A percentile compares a stretch with the other conserved stretches of the same genome.
phyloP scores from a whole-genome alignment of 1,139 yeast species.

The Zygoascus sp. region DNA sequence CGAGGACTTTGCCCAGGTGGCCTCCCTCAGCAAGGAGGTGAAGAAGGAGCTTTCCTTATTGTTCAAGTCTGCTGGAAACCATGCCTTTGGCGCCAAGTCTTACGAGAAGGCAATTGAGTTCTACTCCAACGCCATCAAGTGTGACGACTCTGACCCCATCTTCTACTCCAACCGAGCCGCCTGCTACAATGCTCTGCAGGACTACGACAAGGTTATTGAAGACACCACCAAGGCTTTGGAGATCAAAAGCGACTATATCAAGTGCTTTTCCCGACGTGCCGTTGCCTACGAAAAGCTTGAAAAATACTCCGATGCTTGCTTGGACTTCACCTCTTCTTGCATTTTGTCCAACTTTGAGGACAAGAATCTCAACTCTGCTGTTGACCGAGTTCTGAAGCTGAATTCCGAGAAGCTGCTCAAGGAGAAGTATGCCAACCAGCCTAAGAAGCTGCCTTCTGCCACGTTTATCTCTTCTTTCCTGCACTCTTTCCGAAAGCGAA shows the following conservation, averaged over 20 bases:
- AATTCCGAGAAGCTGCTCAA: conserved; percentile 48
- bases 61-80: conserved; percentile 88
- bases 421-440: conserved; percentile 49
- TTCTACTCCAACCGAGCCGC: conserved; percentile 95
- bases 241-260: conserved; percentile 82
- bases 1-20: conserved; percentile 40
- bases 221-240: conserved; percentile 84
- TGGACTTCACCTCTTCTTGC: conserved; percentile 74
- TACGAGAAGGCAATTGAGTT: conserved; percentile 68
- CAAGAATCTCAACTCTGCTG: conserved; percentile 69
- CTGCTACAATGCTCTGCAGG: conserved; percentile 77
- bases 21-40: conserved; percentile 47
- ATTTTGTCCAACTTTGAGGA: conserved; percentile 53
- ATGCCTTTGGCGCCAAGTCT: conserved; percentile 64
- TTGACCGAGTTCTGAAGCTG: conserved; percentile 82
- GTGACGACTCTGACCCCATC: conserved; percentile 71
- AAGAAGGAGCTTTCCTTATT: conserved; percentile 68
- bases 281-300: conserved; percentile 82
- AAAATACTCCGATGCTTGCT: conserved; percentile 77
- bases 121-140: conserved; percentile 71
- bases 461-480: conserved; percentile 82
- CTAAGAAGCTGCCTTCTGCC: conserved; percentile 71
- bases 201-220: conserved; percentile 76
- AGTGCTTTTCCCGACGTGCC: conserved; percentile 68
- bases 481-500: conserved; percentile 55